These are phyloP conservation scores for Leishmania turanica DNA, from an alignment of 208 protist species.

Conservation along the genomic window DNA sequence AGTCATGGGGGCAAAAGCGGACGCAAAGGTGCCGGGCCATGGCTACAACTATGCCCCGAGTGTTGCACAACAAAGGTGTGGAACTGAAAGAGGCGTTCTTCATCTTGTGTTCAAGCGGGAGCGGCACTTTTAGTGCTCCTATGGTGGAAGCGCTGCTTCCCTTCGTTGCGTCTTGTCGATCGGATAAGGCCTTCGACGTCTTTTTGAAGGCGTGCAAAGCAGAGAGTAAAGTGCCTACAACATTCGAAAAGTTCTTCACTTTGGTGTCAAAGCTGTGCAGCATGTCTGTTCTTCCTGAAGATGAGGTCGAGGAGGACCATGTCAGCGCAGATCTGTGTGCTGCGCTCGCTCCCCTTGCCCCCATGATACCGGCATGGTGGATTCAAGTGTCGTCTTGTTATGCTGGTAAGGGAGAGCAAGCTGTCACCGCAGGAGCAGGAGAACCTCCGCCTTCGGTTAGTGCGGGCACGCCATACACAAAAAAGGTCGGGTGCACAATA, in stretches of 20 bases:
- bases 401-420: constrained; percentile 51
- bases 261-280: constrained; percentile 35
- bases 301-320: constrained; percentile 4
- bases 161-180: constrained; percentile 30
- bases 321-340: constrained; percentile 18
- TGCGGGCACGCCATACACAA: constrained; percentile 41
- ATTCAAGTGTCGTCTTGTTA: constrained; percentile 55
- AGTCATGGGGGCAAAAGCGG: neutral
- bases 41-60: constrained; percentile 6
- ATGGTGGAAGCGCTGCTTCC: constrained; percentile 41
- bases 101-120: constrained; percentile 46
- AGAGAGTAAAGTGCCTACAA: constrained; percentile 38
- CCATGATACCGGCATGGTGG: constrained; percentile 49
- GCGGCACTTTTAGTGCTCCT: constrained; percentile 40
- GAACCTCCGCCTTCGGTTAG: constrained; percentile 42
- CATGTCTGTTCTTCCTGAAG: constrained; percentile 1
- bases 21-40: neutral
- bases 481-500: constrained; percentile 59
- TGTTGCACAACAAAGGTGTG: constrained; percentile 57
- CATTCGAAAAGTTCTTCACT: constrained; percentile 71
- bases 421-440: constrained; percentile 45
- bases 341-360: constrained; percentile 47
- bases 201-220: constrained; percentile 40
- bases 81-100: constrained; percentile 69
- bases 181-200: constrained; percentile 31